phyloP scores from a whole-genome alignment of 805 yeast species.

The Starmerella sp. region DNA sequence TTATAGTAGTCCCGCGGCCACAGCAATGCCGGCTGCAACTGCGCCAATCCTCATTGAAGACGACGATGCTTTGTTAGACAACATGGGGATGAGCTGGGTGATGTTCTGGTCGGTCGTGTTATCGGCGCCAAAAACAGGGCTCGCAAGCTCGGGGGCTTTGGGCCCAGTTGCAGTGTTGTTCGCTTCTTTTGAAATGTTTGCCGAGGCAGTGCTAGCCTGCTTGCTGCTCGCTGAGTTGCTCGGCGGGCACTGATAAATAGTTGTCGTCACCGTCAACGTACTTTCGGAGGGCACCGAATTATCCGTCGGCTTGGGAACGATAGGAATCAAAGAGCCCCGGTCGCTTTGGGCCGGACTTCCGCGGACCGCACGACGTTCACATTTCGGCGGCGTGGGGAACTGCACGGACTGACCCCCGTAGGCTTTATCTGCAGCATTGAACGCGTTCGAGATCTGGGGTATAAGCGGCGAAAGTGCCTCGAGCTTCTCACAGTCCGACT shows the following conservation, averaged over 20 bases:
- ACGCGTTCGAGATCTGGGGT: background rate
- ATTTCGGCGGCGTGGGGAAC: conserved; percentile 4
- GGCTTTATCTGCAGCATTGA: background rate
- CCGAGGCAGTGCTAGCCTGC: background rate
- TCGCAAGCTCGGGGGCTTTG: background rate
- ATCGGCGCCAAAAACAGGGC: background rate
- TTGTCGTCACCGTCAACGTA: background rate
- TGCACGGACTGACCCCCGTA: background rate
- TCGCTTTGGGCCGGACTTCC: background rate
- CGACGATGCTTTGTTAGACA: background rate
- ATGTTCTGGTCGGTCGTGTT: background rate
- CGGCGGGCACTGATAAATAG: background rate
- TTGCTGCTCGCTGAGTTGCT: background rate
- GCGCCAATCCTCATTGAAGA: background rate
- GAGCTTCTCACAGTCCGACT: conserved; percentile 3
- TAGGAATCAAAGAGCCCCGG: too few relatives aligned
- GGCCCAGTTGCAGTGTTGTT: background rate
- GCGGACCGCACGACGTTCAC: background rate
- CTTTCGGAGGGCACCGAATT: too few relatives aligned
- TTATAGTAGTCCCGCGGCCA: background rate
- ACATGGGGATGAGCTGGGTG: background rate
- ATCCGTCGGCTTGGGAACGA: too few relatives aligned
- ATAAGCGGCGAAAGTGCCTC: background rate
- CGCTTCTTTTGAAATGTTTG: too few relatives aligned
- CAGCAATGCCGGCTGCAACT: background rate